phyloP scores from a whole-genome alignment of 208 protist species.

The Angomonas deanei region DNA sequence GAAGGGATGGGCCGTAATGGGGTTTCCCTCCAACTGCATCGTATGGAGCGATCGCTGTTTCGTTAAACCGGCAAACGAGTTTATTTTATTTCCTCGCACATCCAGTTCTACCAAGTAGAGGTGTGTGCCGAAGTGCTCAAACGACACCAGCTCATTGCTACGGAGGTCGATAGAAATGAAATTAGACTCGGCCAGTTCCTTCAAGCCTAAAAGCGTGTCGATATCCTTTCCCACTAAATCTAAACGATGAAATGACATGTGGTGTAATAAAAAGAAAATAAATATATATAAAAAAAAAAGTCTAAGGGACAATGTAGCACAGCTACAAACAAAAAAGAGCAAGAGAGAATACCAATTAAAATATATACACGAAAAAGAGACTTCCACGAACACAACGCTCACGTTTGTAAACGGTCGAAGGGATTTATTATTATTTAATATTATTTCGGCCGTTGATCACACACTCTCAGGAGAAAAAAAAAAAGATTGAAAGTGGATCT shows the following conservation, averaged over 20 bases:
- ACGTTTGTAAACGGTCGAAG: too few species aligned
- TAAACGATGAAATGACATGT: constrained; percentile 46
- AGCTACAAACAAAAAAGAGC: too few species aligned
- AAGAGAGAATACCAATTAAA: not conserved
- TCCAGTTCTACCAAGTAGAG: constrained; percentile 50
- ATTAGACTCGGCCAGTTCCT: constrained; percentile 23
- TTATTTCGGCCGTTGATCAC: too few species aligned
- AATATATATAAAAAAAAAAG: constrained; percentile 19
- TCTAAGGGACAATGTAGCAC: constrained; percentile 5
- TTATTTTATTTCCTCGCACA: constrained; percentile 50
- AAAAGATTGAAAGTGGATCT: not conserved
- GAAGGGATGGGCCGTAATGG: constrained; percentile 56
- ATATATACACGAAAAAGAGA: not conserved
- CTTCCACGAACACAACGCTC: too few species aligned
- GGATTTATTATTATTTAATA: too few species aligned
- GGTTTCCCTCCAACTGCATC: constrained; percentile 55
- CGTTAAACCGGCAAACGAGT: constrained; percentile 60
- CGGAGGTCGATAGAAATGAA: constrained; percentile 61
- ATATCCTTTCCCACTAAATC: constrained; percentile 39
- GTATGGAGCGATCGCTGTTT: constrained; percentile 45
- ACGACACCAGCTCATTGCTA: constrained; percentile 42
- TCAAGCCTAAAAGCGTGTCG: constrained; percentile 42
- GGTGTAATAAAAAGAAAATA: constrained; percentile 2
- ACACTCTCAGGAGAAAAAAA: not conserved
- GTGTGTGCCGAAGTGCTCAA: constrained; percentile 76